These are phyloP conservation scores for Babesia ovis DNA, from an alignment of 169 alveolate species.

Conservation along the genomic window DNA sequence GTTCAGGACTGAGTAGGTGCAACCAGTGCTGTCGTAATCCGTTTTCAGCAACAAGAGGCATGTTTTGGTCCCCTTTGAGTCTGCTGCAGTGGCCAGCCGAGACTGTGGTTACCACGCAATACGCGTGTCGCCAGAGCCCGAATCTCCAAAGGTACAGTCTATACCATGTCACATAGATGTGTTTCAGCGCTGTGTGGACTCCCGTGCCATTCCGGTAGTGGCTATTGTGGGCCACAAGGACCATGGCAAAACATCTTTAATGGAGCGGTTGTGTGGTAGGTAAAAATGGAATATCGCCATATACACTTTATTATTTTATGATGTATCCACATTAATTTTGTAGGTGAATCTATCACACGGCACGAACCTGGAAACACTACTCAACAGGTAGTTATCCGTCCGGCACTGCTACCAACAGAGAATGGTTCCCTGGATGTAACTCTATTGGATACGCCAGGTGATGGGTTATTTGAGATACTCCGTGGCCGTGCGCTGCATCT, in stretches of 20 bases:
- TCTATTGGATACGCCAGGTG: slow-evolving; percentile 83
- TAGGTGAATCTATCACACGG: slow-evolving; percentile 43
- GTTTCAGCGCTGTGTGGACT: slow-evolving; percentile 20
- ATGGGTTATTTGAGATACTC: slow-evolving; percentile 70
- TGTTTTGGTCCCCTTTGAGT: slow-evolving; percentile 74
- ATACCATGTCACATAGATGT: not conserved
- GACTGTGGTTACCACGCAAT: slow-evolving; percentile 72
- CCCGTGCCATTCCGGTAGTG: slow-evolving; percentile 72
- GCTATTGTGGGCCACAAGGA: slow-evolving; percentile 83
- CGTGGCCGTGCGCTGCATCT: slow-evolving; percentile 80
- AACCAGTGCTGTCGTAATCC: not conserved
- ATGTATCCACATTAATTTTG: not conserved
- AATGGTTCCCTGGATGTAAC: slow-evolving; percentile 58
- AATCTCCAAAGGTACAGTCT: slow-evolving; percentile 52
- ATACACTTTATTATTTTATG: not conserved
- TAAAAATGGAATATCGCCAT: no score
- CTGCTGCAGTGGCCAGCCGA: slow-evolving; percentile 76
- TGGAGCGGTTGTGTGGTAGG: slow-evolving; percentile 68
- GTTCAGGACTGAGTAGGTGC: slow-evolving; percentile 67
- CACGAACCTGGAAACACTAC: slow-evolving; percentile 69
- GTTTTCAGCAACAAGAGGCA: slow-evolving; percentile 69
- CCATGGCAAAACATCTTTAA: slow-evolving; percentile 84
- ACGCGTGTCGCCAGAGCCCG: slow-evolving; percentile 75
- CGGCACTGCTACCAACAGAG: slow-evolving; percentile 32
- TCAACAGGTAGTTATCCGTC: slow-evolving; percentile 57